phyloP scores from a whole-genome alignment of 2,329 filamentous ascomycete genomes.

The Fusarium nanum region DNA sequence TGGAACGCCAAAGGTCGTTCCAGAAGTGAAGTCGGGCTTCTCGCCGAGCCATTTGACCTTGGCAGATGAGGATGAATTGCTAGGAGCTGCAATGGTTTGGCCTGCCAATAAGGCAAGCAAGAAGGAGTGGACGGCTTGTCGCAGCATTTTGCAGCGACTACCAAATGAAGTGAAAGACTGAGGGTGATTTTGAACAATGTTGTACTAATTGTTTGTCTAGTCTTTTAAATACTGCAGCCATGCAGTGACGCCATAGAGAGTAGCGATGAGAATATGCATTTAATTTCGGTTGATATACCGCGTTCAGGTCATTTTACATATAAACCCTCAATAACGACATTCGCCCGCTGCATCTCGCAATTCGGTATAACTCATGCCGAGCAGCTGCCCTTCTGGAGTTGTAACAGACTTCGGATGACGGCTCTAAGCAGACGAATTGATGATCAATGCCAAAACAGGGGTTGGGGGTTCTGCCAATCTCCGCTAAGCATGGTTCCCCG shows the following conservation, averaged over 20 bases:
- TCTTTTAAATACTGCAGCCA: constrained; percentile 14
- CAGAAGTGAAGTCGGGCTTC: constrained; percentile 50
- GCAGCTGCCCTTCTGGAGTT: not conserved
- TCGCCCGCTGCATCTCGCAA: constrained; percentile 21
- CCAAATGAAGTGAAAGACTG: not conserved
- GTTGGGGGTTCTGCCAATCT: not conserved
- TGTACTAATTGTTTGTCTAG: constrained; percentile 13
- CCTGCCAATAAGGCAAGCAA: constrained; percentile 24
- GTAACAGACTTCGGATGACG: not conserved
- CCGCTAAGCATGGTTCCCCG: not conserved
- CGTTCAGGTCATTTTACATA: constrained; percentile 16
- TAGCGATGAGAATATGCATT: constrained; percentile 31
- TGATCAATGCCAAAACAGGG: not conserved
- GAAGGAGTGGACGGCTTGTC: constrained; percentile 40
- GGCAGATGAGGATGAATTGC: constrained; percentile 38
- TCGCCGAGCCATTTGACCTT: constrained; percentile 56
- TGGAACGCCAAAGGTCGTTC: constrained; percentile 59
- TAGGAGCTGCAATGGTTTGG: constrained; percentile 24
- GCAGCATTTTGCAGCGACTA: constrained; percentile 35
- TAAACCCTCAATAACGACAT: not conserved
- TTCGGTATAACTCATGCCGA: constrained; percentile 21
- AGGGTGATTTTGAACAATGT: not conserved
- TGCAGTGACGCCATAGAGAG: constrained; percentile 33
- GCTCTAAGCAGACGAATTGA: not conserved
- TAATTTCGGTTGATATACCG: constrained; percentile 36